Evolutionary conservation across 345 rosid species (phyloP), one percentile per base, ranked within the genome.

Genomic region (Melaleuca quinquenervia): DNA sequence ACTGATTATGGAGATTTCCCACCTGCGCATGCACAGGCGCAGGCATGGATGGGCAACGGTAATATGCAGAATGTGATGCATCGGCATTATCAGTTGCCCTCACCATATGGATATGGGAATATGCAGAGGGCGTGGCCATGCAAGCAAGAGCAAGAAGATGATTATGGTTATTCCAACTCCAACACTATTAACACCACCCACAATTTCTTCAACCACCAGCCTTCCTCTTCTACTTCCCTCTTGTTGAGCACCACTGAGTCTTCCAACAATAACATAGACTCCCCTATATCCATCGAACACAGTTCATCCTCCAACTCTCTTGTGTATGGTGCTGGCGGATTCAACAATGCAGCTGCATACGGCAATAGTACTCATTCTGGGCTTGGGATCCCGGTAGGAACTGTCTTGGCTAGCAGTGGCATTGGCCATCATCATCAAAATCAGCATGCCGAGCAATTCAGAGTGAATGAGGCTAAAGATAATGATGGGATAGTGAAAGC

Each of bases 131-230:
- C 88, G 70, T 95, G 96, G 92, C 91, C 92, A 90, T 93, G 93
- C 92, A 95, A 93, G 90, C 96, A 95, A 84, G 98, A 93, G 44
- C 94, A 90, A 15, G 92, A 92, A 52, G 88, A 86, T 70, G 78
- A 70, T 36, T 70, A 70, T 36, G 32, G 78, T 36, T 70, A 70
- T 36, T 87, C 78, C 93, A 87, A 51, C 90, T 87, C 82, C 70
- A 82, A 58, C 90, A 91, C 56, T 90, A 90, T 11, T 85, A 85
- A 1, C 93, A 92, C 53, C 21, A 88, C 92, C 52, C 96, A 92
- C 85, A 90, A 91, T 84, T 92, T 93, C 88, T 89, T 93, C 48
- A 94, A 91, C 86, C 90, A 50, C 32, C 52, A 91, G 8, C 48
- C 78, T 36, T 18, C 78, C 78, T 8, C 78, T 70, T 4, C 88